Base-by-base conservation (phyloP, 2,329 filamentous ascomycete genomes). In the Ascomycota sp. region DNA sequence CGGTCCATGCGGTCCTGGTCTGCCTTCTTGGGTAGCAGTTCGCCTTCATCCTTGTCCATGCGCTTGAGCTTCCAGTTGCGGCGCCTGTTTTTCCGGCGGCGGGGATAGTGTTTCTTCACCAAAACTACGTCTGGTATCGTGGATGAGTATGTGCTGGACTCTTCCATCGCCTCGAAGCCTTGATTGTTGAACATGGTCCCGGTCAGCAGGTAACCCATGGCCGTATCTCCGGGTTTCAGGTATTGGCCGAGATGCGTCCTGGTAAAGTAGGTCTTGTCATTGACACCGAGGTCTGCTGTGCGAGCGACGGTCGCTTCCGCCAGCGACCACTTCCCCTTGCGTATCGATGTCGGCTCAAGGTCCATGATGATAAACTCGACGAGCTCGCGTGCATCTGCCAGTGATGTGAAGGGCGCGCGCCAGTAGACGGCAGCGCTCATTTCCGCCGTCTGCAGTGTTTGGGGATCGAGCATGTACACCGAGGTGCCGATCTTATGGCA, bases 291-390 rank as follows among this genome's bases (percentile, higher is more conserved):
- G 49, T 98, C 89, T 1, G 79, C 74, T 6, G 86, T 79, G 24
- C 79, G 74, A 11, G 82, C 82, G 7, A 98, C 75, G 1, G 83
- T 92, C 6, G 74, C 81, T 57, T 98, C 89, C 7, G 81, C 78
- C 4, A 92, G 68, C 35, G 76, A 64, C 64, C 76, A 91, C 43
- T 79, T 80, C 35, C 89, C 89, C 45, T 78, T 82, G 37, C 70
- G 68, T 16, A 65, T 64, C 25, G 76, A 78, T 0, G 76, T 63
- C 1, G 74, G 73, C 51, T 98, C 89, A 39, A 93, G 86, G 47
- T 98, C 89, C 61, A 98, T 79, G 29, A 98, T 66, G 37, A 95
- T 73, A 47, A 95, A 98, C 53, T 98, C 89, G 16, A 80, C 75
- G 10, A 98, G 65, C 35, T 91, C 76, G 36, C 75, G 72, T 2